These are phyloP conservation scores for Pestalotiopsis fici DNA, from an alignment of 2,329 filamentous ascomycete species.

Conservation along the genomic window DNA sequence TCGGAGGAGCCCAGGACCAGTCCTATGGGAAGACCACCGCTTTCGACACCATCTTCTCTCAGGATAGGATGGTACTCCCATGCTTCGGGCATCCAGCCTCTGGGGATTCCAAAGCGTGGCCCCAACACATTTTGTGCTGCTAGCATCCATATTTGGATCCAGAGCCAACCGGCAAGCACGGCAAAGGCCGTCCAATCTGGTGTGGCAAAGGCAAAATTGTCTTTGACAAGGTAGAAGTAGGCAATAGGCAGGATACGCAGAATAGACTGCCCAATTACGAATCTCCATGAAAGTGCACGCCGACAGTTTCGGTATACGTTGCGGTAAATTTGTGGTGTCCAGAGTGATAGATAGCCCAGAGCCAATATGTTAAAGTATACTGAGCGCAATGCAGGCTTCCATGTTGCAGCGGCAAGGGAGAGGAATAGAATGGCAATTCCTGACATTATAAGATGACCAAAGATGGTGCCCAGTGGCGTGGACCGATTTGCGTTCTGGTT, in stretches of 20 bases:
- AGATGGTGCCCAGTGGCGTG: constrained; percentile 54
- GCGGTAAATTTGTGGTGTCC: constrained; percentile 88
- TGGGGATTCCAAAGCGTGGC: constrained; percentile 80
- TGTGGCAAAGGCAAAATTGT: constrained; percentile 80
- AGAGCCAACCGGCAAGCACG: constrained; percentile 75
- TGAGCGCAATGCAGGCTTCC: constrained; percentile 56
- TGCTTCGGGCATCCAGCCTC: constrained; percentile 67
- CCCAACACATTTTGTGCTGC: constrained; percentile 82
- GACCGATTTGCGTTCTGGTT: constrained; percentile 21
- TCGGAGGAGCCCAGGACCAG: constrained; percentile 55
- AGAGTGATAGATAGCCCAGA: constrained; percentile 83
- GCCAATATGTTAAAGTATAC: constrained; percentile 64
- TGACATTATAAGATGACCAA: constrained; percentile 58
- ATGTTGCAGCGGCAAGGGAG: constrained; percentile 60
- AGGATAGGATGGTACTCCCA: constrained; percentile 96
- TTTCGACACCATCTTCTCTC: constrained; percentile 78
- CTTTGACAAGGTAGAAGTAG: constrained; percentile 79
- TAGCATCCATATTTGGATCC: constrained; percentile 81
- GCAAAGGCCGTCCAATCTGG: constrained; percentile 67
- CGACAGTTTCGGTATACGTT: constrained; percentile 91
- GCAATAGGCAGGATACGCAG: constrained; percentile 78
- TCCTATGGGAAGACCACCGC: constrained; percentile 79
- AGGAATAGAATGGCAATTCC: constrained; percentile 59
- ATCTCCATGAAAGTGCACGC: constrained; percentile 87
- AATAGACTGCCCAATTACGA: constrained; percentile 80